A percentile compares a stretch with the other conserved stretches of the same genome.
Conservation (phyloP, 305 asterid genomes). For the Fraxinus ornus region DNA sequence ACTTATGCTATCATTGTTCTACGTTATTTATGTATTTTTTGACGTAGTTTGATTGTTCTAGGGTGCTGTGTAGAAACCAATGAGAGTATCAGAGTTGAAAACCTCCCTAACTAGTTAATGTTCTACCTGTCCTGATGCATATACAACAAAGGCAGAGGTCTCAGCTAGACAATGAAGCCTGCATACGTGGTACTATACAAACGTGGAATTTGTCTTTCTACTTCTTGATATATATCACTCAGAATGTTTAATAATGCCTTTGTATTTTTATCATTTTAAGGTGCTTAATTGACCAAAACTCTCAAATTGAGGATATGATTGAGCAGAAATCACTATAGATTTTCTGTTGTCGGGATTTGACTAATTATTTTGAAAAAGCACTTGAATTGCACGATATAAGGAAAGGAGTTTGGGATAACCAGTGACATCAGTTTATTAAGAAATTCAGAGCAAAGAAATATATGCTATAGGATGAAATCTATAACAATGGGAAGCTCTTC, state of each 20-base stretch:
- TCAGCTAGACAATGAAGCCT: constrained; percentile 57
- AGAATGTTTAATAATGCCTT: constrained; percentile 15
- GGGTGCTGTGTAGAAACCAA: constrained; percentile 39
- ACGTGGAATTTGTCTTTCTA: neutral
- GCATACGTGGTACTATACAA: constrained; percentile 45
- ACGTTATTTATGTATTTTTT: neutral
- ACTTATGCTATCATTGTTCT: constrained; percentile 14
- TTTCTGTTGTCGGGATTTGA: neutral
- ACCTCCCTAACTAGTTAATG: constrained; percentile 40
- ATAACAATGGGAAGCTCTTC: neutral
- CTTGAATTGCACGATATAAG: neutral
- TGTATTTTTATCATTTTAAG: constrained; percentile 36
- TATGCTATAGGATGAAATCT: neutral
- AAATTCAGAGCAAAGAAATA: neutral
- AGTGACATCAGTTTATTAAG: neutral
- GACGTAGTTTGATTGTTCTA: constrained; percentile 23
- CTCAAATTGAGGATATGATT: constrained; percentile 13
- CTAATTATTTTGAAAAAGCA: neutral
- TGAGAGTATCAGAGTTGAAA: constrained; percentile 41
- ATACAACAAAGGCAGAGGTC: constrained; percentile 56
- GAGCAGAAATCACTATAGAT: neutral
- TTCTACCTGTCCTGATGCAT: constrained; percentile 57
- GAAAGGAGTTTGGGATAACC: neutral
- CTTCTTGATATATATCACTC: constrained; percentile 4
- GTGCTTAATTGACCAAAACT: constrained; percentile 45